Evolutionary conservation across 2,329 filamentous ascomycete species (phyloP).

Genomic region (Ceratocystis ficicola): DNA sequence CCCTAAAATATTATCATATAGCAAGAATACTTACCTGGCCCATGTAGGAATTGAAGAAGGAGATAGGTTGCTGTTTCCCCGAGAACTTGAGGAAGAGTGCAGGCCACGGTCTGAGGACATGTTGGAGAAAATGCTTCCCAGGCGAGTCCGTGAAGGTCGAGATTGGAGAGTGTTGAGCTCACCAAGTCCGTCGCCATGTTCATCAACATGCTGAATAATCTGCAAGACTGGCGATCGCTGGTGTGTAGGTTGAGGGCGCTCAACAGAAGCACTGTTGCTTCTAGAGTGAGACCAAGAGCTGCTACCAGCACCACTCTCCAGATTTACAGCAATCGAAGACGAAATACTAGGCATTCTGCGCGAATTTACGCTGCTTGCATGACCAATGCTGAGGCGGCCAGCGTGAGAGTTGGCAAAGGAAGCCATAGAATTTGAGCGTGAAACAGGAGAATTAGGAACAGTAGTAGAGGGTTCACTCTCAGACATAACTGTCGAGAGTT

Average conservation of each 20-base stretch:
- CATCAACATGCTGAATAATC: constrained; percentile 46
- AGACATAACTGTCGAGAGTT: constrained; percentile 51
- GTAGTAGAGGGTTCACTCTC: constrained; percentile 44
- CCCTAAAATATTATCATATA: neutral
- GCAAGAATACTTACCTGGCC: constrained; percentile 35
- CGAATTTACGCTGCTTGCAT: constrained; percentile 40
- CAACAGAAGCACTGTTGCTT: constrained; percentile 37
- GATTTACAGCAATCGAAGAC: constrained; percentile 36
- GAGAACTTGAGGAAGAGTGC: constrained; percentile 41
- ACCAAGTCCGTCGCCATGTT: constrained; percentile 51
- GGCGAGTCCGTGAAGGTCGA: constrained; percentile 41
- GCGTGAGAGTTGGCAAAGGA: constrained; percentile 34
- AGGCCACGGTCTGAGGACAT: constrained; percentile 41
- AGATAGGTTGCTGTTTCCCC: constrained; percentile 35
- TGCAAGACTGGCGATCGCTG: constrained; percentile 26
- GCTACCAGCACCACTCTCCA: constrained; percentile 18
- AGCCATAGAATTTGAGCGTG: constrained; percentile 33
- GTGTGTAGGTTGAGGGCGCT: constrained; percentile 38
- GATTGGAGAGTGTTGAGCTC: constrained; percentile 44
- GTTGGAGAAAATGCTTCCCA: constrained; percentile 39
- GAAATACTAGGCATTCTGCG: constrained; percentile 47
- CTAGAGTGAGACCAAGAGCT: constrained; percentile 31
- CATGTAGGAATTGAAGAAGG: constrained; percentile 40
- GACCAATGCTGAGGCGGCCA: constrained; percentile 32
- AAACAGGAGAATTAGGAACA: constrained; percentile 31